These are phyloP conservation scores for Catharanthus roseus DNA, from an alignment of 257 asterid genomes.

Conservation along the genomic window DNA sequence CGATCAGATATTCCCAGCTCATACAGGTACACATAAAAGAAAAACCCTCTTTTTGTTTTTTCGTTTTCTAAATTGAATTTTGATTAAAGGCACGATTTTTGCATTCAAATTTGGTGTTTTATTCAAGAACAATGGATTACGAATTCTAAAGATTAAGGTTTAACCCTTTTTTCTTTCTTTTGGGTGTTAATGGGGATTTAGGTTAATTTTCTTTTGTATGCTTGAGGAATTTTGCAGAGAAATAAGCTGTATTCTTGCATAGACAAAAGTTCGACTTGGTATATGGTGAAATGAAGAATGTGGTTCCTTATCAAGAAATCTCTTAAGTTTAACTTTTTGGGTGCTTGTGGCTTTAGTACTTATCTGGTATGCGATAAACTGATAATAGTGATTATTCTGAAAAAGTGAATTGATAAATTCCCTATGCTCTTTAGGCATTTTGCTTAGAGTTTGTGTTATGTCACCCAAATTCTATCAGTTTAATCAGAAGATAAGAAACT, in stretches of 20 bases:
- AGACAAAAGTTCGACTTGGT: background rate
- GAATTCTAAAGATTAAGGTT: too few relatives aligned
- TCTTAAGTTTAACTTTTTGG: background rate
- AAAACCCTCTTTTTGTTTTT: background rate
- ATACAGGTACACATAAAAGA: slow-evolving; percentile 12
- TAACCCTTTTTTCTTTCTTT: too few relatives aligned
- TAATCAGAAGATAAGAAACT: too few relatives aligned
- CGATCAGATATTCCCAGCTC: slow-evolving; percentile 24
- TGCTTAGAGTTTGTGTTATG: too few relatives aligned
- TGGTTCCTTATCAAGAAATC: background rate
- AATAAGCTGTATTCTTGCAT: background rate
- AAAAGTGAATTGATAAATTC: background rate
- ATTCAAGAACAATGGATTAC: background rate
- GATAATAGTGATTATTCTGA: background rate
- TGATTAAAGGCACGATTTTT: background rate
- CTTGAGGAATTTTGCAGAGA: background rate
- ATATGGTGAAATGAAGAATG: background rate
- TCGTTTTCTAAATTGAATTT: background rate
- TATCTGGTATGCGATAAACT: background rate
- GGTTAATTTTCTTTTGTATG: background rate
- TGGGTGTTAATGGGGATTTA: background rate
- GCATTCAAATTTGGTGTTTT: background rate
- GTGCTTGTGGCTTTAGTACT: too few relatives aligned
- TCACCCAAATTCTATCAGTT: too few relatives aligned
- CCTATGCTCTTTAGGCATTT: background rate